Evolutionary conservation across 768 basidiomycete genomes (phyloP), one percentile per base, ranked within the genome.

Genomic region (Panaeolus cyanescens): DNA sequence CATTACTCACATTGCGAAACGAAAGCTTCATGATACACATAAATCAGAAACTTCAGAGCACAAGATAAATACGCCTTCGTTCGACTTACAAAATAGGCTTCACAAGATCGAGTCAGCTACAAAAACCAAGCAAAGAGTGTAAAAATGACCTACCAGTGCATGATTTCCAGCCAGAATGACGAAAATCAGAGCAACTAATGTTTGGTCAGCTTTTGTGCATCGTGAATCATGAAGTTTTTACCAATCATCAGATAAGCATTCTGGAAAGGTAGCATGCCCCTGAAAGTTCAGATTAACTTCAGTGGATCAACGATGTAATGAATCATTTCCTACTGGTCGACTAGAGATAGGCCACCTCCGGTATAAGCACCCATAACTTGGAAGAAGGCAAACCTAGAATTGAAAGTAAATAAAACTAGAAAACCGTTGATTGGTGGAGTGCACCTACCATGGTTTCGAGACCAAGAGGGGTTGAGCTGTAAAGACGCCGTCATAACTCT

Each of bases 141-240:
- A 20, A 55, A 20, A 4, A 58, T 6, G 40, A 80, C 87, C 67
- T 59, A 90, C 89, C 71, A 89, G 77, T 0, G 88, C 90, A 63
- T 89, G 90, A 67, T 93, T 93, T 17, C 91, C 91, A 22, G 88
- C 91, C 31, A 92, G 74, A 60, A 93, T 90, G 13, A 83, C 76
- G 34, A 89, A 79, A 9, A 86, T 80, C 64, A 90, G 68, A 31
- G 80, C 72, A 65, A 88, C 82, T 84, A 42, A 53, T 54, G 34
- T 10, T 10, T 25, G 37, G 54, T 59, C 30, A 58, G 15, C n/a
- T n/a, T n/a, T n/a, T 15, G 19, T 28, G 32, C 54, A 50, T 28
- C 4, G n/a, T n/a, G n/a, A n/a, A n/a, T n/a, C n/a, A n/a, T 34
- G 13, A 34, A 56, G 13, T n/a, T 28, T 9, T 3, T 58, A 80